These are phyloP conservation scores for Diaporthe sp. DNA, from an alignment of 2,329 filamentous ascomycete genomes.

Conservation along the genomic window DNA sequence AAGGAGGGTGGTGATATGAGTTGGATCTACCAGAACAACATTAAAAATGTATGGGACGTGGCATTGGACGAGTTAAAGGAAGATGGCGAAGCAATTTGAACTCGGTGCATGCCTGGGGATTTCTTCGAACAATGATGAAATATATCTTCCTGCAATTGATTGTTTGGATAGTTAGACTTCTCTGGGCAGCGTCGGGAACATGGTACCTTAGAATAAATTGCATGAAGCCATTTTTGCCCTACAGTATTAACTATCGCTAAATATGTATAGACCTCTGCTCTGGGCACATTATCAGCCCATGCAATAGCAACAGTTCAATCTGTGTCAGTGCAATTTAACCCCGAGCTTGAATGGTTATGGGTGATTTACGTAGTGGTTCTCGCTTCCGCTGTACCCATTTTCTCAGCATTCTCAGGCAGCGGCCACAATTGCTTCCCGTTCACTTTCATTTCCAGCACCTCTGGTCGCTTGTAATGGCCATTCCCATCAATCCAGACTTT, in stretches of 20 bases:
- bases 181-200: too few species aligned
- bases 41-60: slow-evolving; percentile 39
- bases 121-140: not conserved
- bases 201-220: not conserved
- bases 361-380: not conserved
- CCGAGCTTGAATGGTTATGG: not conserved
- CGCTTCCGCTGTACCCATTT: not conserved
- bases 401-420: not conserved
- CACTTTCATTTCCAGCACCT: slow-evolving; percentile 44
- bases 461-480: slow-evolving; percentile 49
- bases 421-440: slow-evolving; percentile 28
- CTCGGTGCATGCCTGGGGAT: not conserved
- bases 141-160: too few species aligned
- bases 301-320: not conserved
- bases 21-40: slow-evolving; percentile 43
- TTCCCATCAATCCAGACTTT: slow-evolving; percentile 49
- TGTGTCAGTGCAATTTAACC: not conserved
- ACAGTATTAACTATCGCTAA: not conserved
- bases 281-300: not conserved
- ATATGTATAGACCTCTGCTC: not conserved
- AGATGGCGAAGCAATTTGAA: not conserved
- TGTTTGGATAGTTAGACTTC: not conserved
- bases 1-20: slow-evolving; percentile 41
- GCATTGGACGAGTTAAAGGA: slow-evolving; percentile 23
- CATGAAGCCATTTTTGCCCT: too few species aligned